These are phyloP conservation scores for Pythium vanterpoolii DNA, from an alignment of 352 stramenopile species.

Conservation along the genomic window DNA sequence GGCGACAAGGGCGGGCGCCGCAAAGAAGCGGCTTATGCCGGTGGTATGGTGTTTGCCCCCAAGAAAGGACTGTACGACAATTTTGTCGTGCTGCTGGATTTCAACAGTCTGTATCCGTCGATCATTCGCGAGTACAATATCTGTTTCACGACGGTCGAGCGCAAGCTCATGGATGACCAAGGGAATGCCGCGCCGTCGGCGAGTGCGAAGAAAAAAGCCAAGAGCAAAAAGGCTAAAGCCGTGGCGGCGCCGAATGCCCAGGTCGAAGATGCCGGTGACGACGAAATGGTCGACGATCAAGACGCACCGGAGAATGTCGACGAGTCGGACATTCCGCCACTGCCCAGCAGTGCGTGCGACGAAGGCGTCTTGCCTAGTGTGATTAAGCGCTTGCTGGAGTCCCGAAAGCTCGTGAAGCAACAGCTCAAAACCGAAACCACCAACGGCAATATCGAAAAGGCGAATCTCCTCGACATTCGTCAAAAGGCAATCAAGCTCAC, in stretches of 20 bases:
- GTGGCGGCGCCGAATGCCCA: constrained; percentile 44
- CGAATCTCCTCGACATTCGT: constrained; percentile 96
- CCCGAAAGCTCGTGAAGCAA: constrained; percentile 97
- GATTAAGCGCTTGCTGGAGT: constrained; percentile 97
- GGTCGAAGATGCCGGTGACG: constrained; percentile 61
- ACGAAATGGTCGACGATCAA: constrained; percentile 74
- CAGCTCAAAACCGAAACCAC: constrained; percentile 95
- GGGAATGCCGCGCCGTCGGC: constrained; percentile 24
- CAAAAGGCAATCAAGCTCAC: constrained; percentile 99
- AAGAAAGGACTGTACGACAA: constrained; percentile 99
- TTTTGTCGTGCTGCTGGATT: constrained; percentile 99
- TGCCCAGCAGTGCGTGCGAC: constrained; percentile 64
- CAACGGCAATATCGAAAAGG: constrained; percentile 76
- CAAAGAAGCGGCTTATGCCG: constrained; percentile 94
- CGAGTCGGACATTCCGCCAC: constrained; percentile 86
- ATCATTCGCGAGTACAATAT: constrained; percentile 99
- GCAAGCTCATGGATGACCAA: constrained; percentile 59
- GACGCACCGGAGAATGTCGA: constrained; percentile 51
- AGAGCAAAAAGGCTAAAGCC: constrained; percentile 45
- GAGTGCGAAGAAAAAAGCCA: constrained; percentile 21
- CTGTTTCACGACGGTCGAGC: constrained; percentile 99
- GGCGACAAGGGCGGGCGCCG: constrained; percentile 51
- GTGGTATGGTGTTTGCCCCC: constrained; percentile 98
- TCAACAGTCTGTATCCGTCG: constrained; percentile 99
- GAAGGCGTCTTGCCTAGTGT: constrained; percentile 95